A percentile compares a stretch with the other conserved stretches of the same genome.
Conservation (phyloP, 805 yeast species). For the Blastobotrys mokoenaii region DNA sequence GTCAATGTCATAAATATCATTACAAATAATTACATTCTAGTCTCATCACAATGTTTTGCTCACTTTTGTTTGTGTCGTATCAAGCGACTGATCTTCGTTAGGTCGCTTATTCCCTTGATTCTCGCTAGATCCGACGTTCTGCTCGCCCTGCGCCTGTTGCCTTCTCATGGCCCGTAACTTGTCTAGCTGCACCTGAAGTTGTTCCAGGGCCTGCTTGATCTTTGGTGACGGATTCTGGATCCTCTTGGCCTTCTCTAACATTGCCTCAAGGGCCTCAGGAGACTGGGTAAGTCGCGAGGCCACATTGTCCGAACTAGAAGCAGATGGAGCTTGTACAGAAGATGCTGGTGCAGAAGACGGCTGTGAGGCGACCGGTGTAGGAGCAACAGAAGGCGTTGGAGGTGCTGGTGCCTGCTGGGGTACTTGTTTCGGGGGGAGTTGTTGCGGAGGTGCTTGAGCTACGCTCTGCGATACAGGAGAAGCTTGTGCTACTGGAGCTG, state of each 20-base stretch:
- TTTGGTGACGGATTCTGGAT: constrained; percentile 29
- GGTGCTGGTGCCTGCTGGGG: no score
- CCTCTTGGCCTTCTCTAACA: constrained; percentile 29
- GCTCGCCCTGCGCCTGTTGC: neutral
- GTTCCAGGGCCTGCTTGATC: constrained; percentile 27
- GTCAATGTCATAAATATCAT: neutral
- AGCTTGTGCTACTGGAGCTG: neutral
- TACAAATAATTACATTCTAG: neutral
- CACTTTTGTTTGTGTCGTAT: neutral
- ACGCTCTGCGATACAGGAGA: no score
- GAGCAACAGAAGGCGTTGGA: no score
- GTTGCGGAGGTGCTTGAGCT: no score
- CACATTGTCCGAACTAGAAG: no score
- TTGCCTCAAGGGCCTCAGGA: constrained; percentile 26
- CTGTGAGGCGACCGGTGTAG: no score
- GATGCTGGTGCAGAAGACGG: no score
- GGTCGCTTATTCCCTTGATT: neutral
- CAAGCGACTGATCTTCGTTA: neutral
- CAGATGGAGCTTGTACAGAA: no score
- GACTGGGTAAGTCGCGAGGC: constrained; percentile 15
- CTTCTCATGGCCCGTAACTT: constrained; percentile 8
- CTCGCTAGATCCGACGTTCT: neutral
- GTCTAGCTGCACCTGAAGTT: constrained; percentile 26
- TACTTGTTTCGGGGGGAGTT: no score
- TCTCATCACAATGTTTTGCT: no score